Evolutionary conservation across 2,329 filamentous ascomycete species (phyloP).

Genomic region (Colletotrichum gloeosporioides): DNA sequence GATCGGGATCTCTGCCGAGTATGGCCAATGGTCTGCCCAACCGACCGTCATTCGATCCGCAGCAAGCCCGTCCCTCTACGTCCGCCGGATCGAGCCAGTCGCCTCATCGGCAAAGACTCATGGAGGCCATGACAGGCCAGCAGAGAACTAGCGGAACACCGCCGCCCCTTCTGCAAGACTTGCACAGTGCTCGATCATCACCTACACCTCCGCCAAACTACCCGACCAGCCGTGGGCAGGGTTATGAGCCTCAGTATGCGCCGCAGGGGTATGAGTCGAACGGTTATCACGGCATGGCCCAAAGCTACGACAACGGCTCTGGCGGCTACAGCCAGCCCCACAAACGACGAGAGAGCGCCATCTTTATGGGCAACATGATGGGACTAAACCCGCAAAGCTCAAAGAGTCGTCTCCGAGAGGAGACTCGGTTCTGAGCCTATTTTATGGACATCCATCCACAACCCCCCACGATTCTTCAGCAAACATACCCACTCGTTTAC

Average conservation of each 20-base stretch:
- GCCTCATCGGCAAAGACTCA: conserved; percentile 55
- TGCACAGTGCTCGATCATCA: conserved; percentile 38
- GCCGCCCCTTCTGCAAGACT: conserved; percentile 47
- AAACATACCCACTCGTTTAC: conserved; percentile 37
- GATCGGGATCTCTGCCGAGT: conserved; percentile 14
- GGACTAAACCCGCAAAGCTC: conserved; percentile 55
- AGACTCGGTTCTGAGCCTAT: conserved; percentile 50
- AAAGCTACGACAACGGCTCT: conserved; percentile 39
- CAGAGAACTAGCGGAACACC: conserved; percentile 46
- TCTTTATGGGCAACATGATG: conserved; percentile 59
- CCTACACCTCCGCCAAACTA: conserved; percentile 49
- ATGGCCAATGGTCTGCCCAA: conserved; percentile 28
- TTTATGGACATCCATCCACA: conserved; percentile 9
- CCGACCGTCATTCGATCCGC: conserved; percentile 33
- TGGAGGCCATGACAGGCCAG: conserved; percentile 43
- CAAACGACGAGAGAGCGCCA: conserved; percentile 65
- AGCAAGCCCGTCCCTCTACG: conserved; percentile 51
- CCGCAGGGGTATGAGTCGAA: conserved; percentile 30
- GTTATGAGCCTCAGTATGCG: conserved; percentile 51
- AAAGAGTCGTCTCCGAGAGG: conserved; percentile 60
- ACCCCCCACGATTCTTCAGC: conserved; percentile 21
- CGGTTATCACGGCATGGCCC: conserved; percentile 18
- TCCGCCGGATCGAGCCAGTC: conserved; percentile 51
- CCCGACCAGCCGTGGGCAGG: conserved; percentile 30
- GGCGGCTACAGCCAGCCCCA: conserved; percentile 43